phyloP scores from a whole-genome alignment of 805 yeast species.

The Cyberlindnera euphorbiae region DNA sequence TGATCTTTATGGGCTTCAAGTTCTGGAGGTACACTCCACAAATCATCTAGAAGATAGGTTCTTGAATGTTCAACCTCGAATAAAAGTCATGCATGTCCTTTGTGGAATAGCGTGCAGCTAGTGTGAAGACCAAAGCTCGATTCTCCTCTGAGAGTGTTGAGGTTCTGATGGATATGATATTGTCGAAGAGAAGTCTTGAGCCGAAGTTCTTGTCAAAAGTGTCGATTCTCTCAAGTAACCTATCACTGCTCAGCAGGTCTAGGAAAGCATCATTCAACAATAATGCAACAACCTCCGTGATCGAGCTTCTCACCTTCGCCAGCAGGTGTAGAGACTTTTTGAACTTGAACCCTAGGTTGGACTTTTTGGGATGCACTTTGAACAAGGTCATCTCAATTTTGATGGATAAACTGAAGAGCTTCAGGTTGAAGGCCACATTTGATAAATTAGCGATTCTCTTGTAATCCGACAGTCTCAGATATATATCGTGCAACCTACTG shows the following conservation, averaged over 20 bases:
- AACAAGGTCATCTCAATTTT: slow-evolving; percentile 27
- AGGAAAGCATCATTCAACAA: slow-evolving; percentile 17
- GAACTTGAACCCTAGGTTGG: slow-evolving; percentile 27
- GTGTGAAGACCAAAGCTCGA: slow-evolving; percentile 15
- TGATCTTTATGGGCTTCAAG: slow-evolving; percentile 16
- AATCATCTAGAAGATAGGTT: slow-evolving; percentile 22
- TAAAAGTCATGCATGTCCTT: slow-evolving; percentile 11
- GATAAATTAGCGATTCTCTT: slow-evolving; percentile 44
- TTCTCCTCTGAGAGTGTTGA: slow-evolving; percentile 15
- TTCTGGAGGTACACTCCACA: slow-evolving; percentile 17
- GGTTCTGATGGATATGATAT: slow-evolving; percentile 5
- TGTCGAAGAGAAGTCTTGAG: slow-evolving; percentile 3
- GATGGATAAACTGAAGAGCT: slow-evolving; percentile 19
- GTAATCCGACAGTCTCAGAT: slow-evolving; percentile 21
- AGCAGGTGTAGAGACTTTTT: slow-evolving; percentile 30
- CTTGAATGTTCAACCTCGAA: slow-evolving; percentile 7
- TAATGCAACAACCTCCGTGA: background rate
- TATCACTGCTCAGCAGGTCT: slow-evolving; percentile 4
- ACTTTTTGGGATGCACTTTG: slow-evolving; percentile 14
- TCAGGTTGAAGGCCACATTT: slow-evolving; percentile 37
- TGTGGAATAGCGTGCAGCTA: slow-evolving; percentile 13
- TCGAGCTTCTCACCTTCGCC: slow-evolving; percentile 7
- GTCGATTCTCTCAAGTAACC: slow-evolving; percentile 18
- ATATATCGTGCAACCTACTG: slow-evolving; percentile 19
- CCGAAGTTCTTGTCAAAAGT: slow-evolving; percentile 11